Evolutionary conservation across 1,284 basidiomycete species (phyloP).

Genomic region (Cystobasidium slooffiae): DNA sequence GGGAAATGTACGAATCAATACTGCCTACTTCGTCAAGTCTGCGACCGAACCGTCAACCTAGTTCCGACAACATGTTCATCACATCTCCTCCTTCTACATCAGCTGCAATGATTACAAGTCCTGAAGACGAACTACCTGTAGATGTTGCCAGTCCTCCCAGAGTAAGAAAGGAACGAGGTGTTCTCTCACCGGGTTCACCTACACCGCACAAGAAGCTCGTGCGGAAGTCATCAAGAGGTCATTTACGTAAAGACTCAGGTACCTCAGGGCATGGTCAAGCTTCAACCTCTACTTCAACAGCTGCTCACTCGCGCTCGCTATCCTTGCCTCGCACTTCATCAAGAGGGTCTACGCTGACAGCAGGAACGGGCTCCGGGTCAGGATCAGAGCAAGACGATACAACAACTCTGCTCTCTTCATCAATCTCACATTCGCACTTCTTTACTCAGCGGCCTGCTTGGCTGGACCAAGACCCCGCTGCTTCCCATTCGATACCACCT

Average conservation of each 20-base stretch:
- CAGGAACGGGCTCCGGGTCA: constrained; percentile 6
- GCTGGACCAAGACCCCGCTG: constrained; percentile 34
- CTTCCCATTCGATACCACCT: not conserved
- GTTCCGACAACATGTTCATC: not conserved
- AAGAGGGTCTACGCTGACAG: not conserved
- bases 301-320: constrained; percentile 17
- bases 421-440: not conserved
- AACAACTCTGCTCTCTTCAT: not conserved
- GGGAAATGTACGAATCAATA: constrained; percentile 11
- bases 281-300: not conserved
- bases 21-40: not conserved
- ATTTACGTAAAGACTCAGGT: constrained; percentile 22
- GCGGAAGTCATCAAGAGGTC: constrained; percentile 21
- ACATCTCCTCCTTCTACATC: constrained; percentile 1
- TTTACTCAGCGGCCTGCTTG: constrained; percentile 27
- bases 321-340: constrained; percentile 8
- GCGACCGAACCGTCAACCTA: not conserved
- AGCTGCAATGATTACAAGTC: not conserved
- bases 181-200: not conserved
- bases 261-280: not conserved
- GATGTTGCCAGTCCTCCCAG: not conserved
- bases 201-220: constrained; percentile 14
- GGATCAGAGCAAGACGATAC: constrained; percentile 19
- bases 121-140: not conserved
- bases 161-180: not conserved